phyloP scores from a whole-genome alignment of 495 filamentous ascomycete species.

The Pyrenopolyporus hunteri region DNA sequence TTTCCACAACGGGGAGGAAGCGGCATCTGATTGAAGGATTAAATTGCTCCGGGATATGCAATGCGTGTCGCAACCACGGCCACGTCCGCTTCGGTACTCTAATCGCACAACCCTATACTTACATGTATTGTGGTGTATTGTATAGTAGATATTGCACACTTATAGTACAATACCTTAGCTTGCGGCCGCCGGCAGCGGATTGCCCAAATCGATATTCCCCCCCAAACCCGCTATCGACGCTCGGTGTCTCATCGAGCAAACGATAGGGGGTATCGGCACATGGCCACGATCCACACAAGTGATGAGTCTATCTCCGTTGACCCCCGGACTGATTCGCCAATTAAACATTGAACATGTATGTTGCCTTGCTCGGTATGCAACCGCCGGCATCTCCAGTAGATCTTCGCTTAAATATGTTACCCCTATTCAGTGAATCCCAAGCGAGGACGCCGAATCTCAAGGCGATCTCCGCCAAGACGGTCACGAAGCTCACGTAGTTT shows the following conservation, averaged over 20 bases:
- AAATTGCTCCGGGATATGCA: constrained; percentile 10
- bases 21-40: constrained; percentile 30
- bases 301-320: not conserved
- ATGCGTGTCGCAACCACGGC: constrained; percentile 8
- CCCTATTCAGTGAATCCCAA: not conserved
- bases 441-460: not conserved
- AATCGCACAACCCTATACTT: not conserved
- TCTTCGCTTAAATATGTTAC: not conserved
- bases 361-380: constrained; percentile 8
- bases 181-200: constrained; percentile 11
- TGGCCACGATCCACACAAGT: constrained; percentile 11
- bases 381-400: not conserved
- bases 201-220: constrained; percentile 15
- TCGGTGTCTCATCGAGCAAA: constrained; percentile 1
- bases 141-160: too few relatives aligned
- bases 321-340: constrained; percentile 4
- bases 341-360: not conserved
- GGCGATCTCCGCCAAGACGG: not conserved
- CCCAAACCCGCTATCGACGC: not conserved
- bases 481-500: not conserved
- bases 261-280: constrained; percentile 12
- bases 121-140: too few relatives aligned
- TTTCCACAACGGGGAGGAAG: not conserved
- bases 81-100: constrained; percentile 5
- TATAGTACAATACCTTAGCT: too few relatives aligned